Evolutionary conservation across 495 filamentous ascomycete genomes (phyloP).

Genomic region (Cercophora samala): DNA sequence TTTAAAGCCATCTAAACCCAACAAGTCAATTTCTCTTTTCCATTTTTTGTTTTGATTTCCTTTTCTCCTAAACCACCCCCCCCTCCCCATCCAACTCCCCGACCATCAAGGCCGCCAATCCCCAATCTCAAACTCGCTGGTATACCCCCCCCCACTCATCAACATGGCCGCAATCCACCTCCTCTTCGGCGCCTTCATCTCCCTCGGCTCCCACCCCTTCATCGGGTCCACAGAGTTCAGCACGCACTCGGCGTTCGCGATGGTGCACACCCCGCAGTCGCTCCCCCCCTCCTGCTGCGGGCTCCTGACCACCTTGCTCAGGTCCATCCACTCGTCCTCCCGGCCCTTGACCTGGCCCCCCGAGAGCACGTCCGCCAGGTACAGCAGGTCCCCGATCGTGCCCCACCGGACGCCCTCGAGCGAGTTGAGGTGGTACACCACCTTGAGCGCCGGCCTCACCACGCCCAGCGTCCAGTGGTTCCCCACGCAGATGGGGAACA

Average conservation of each 20-base stretch:
- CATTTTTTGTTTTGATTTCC: neutral
- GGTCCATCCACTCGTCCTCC: slow-evolving; percentile 59
- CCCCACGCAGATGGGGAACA: slow-evolving; percentile 45
- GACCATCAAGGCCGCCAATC: too few relatives aligned
- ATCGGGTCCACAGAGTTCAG: slow-evolving; percentile 61
- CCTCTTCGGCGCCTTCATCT: slow-evolving; percentile 56
- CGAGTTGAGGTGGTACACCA: slow-evolving; percentile 74
- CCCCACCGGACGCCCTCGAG: slow-evolving; percentile 33
- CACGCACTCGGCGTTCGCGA: slow-evolving; percentile 70
- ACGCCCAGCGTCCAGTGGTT: slow-evolving; percentile 66
- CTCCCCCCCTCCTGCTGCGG: slow-evolving; percentile 65
- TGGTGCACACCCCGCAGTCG: slow-evolving; percentile 80
- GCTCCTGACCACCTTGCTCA: slow-evolving; percentile 34
- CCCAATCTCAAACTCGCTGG: slow-evolving; percentile 44
- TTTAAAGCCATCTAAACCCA: neutral
- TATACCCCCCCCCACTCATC: slow-evolving; percentile 64
- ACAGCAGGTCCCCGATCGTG: neutral
- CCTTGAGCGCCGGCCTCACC: slow-evolving; percentile 59
- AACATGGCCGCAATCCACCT: slow-evolving; percentile 65
- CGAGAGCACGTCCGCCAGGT: neutral
- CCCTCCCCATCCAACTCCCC: neutral
- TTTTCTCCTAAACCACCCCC: neutral
- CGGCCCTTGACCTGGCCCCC: slow-evolving; percentile 43
- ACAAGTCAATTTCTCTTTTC: neutral
- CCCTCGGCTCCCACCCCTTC: slow-evolving; percentile 47